Evolutionary conservation across 768 basidiomycete species (phyloP).

Genomic region (Phanerochaete carnosa): DNA sequence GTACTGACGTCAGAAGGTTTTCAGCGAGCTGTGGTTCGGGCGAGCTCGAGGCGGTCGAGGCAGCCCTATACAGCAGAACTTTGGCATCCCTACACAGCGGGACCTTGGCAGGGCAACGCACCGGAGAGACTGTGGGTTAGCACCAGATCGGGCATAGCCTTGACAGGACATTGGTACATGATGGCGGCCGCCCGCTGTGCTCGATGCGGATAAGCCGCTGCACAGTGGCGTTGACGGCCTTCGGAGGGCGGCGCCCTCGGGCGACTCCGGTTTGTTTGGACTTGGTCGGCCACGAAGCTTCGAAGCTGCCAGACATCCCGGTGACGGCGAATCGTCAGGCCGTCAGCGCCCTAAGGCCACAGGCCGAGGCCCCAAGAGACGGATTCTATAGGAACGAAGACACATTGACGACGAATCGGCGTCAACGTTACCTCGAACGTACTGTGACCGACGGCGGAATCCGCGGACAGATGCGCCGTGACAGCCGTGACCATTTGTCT

Average conservation of each 20-base stretch:
- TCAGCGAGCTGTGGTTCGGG: too few relatives aligned
- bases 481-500: slow-evolving; percentile 6
- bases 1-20: too few relatives aligned
- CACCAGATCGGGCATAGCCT: neutral
- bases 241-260: too few relatives aligned
- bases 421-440: slow-evolving; percentile 2
- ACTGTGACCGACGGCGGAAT: neutral
- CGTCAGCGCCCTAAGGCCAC: neutral
- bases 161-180: neutral
- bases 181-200: neutral
- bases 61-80: too few relatives aligned
- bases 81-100: too few relatives aligned
- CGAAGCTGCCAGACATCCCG: too few relatives aligned
- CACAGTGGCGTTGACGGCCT: neutral
- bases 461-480: neutral
- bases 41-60: too few relatives aligned
- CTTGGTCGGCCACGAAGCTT: too few relatives aligned
- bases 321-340: too few relatives aligned
- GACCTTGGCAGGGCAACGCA: neutral
- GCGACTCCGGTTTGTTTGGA: too few relatives aligned
- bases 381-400: neutral
- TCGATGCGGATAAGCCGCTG: neutral
- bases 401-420: neutral
- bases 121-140: neutral
- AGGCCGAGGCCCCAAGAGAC: neutral